Evolutionary conservation across 1,139 yeast genomes (phyloP).

Genomic region (Scheffersomyces lignicola): DNA sequence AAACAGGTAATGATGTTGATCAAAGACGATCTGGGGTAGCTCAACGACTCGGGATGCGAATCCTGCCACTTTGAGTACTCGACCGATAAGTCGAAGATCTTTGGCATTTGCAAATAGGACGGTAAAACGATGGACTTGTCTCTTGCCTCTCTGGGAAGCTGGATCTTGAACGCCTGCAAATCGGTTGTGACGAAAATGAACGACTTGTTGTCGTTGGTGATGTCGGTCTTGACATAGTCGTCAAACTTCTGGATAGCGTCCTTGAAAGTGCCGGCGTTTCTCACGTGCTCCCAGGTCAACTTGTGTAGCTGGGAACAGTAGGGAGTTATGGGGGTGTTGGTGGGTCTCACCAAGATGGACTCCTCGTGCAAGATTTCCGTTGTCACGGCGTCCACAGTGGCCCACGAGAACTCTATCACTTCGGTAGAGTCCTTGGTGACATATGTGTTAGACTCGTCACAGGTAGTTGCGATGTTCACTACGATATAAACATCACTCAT

Average conservation of each 20-base stretch:
- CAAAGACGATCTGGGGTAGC: constrained; percentile 51
- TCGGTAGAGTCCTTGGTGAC: constrained; percentile 67
- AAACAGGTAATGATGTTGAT: constrained; percentile 58
- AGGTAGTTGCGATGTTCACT: constrained; percentile 63
- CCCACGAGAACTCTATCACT: constrained; percentile 68
- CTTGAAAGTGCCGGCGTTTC: constrained; percentile 52
- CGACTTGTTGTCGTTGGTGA: constrained; percentile 45
- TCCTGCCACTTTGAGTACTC: constrained; percentile 75
- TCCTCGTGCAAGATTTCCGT: constrained; percentile 38
- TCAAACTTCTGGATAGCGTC: constrained; percentile 63
- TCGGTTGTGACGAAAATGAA: constrained; percentile 70
- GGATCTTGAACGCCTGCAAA: constrained; percentile 71
- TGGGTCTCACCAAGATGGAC: constrained; percentile 57
- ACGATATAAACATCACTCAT: constrained; percentile 67
- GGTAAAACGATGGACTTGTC: constrained; percentile 77
- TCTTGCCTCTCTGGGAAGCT: constrained; percentile 76
- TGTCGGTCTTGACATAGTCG: constrained; percentile 42
- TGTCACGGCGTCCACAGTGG: constrained; percentile 40
- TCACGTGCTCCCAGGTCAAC: constrained; percentile 65
- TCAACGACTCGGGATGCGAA: constrained; percentile 57
- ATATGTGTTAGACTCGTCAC: constrained; percentile 62
- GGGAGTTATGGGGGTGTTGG: constrained; percentile 67
- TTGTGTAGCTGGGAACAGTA: constrained; percentile 54
- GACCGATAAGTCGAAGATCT: constrained; percentile 70
- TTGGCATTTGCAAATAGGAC: constrained; percentile 70